Base-by-base conservation (phyloP, 2,329 filamentous ascomycete genomes). In the Cercospora berteroae region DNA sequence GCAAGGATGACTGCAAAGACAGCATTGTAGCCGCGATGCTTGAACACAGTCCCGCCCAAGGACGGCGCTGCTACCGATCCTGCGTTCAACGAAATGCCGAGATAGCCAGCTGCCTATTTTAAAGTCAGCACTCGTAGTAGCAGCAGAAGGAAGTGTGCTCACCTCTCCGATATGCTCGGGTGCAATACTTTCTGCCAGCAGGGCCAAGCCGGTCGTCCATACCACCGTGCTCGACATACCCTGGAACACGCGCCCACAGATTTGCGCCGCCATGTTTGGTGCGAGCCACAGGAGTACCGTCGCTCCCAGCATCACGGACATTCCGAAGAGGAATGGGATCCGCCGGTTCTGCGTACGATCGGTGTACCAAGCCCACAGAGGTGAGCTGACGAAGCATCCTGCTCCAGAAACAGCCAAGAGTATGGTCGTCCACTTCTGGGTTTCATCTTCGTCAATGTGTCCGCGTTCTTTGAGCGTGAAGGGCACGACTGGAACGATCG, bases 151-250 rank as follows among this genome's bases (percentile, higher is more conserved):
- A 36, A 29, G 25, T 1, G 55, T 60, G 50, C 27, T 27, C 0
- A 63, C 60, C 48, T 63, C 81, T 0, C 89, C 89, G 18, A 90
- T 84, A 20, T 84, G 81, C 5, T 83, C 80, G 70, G 84, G 81
- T 1, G 84, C 85, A 56, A 91, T 86, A 0, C 89, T 91, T 73
- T 93, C 90, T 4, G 88, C 88, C 16, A 92, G 76, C 36, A 92
- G 79, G 0, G 90, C 90, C 23, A 89, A 81, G 0, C 90, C 90
- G 0, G 90, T 88, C 0, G 86, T 88, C 89, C 90, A 92, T 12
- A 92, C 89, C 2, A 91, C 83, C 2, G 88, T 87, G 0, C 88
- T 88, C 16, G 87, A 88, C 13, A 86, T 76, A 0, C 90, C 90
- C 74, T 92, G 90, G 13, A 92, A 80, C 6, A 91, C 62, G n/a